phyloP scores from a whole-genome alignment of 257 asterid genomes.

The Penstemon eatonii region DNA sequence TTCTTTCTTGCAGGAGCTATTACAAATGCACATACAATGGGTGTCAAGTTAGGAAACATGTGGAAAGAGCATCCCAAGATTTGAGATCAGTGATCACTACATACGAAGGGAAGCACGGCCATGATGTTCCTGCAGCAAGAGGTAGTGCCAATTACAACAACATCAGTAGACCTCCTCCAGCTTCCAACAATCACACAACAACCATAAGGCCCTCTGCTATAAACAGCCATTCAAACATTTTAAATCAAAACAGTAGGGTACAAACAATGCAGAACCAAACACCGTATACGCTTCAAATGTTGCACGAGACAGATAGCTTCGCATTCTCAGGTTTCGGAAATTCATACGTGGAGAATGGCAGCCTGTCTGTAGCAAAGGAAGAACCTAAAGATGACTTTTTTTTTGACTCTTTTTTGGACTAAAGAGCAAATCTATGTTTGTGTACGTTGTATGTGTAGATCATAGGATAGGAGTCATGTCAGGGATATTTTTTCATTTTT shows the following conservation, averaged over 20 bases:
- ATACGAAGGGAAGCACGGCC: constrained; percentile 93
- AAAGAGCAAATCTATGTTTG: constrained; percentile 25
- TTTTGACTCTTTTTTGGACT: constrained; percentile 58
- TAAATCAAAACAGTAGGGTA: constrained; percentile 33
- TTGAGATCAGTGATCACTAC: constrained; percentile 82
- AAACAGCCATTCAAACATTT: constrained; percentile 36
- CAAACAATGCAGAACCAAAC: constrained; percentile 58
- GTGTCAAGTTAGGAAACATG: constrained; percentile 88
- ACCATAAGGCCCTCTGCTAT: constrained; percentile 50
- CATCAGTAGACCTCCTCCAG: constrained; percentile 42
- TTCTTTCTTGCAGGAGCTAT: constrained; percentile 67
- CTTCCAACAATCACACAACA: constrained; percentile 25
- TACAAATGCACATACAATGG: constrained; percentile 85
- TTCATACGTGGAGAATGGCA: constrained; percentile 31
- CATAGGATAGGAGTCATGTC: constrained; percentile 20
- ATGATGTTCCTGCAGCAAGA: constrained; percentile 90
- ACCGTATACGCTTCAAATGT: constrained; percentile 78
- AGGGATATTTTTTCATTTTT: constrained; percentile 37
- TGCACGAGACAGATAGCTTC: constrained; percentile 47
- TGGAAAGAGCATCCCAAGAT: constrained; percentile 88
- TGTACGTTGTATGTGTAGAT: constrained; percentile 26
- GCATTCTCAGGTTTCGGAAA: constrained; percentile 51
- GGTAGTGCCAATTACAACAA: constrained; percentile 57
- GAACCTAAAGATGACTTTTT: constrained; percentile 73
- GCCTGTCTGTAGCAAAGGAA: constrained; percentile 47